phyloP scores from a whole-genome alignment of 192 early-diverging fungal genomes.

The Podila verticillata region DNA sequence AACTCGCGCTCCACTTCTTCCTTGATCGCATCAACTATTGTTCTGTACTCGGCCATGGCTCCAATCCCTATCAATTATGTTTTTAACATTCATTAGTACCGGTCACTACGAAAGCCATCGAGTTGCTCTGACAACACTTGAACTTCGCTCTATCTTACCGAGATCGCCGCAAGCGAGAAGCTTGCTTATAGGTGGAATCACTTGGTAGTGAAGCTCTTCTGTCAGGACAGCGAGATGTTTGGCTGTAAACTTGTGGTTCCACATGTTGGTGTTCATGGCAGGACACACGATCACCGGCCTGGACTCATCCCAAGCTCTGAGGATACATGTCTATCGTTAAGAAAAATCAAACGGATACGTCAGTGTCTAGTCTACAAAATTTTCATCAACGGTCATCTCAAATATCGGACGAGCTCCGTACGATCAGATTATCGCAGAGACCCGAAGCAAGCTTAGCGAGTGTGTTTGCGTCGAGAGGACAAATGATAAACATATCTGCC shows the following conservation, averaged over 20 bases:
- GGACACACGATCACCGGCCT: slow-evolving; percentile 85
- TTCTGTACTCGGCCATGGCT: slow-evolving; percentile 86
- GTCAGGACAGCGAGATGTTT: slow-evolving; percentile 70
- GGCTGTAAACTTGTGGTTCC: slow-evolving; percentile 89
- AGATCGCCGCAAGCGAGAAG: slow-evolving; percentile 91
- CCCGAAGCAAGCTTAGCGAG: slow-evolving; percentile 91
- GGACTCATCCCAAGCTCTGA: slow-evolving; percentile 87
- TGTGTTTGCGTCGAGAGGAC: slow-evolving; percentile 94
- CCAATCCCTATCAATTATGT: slow-evolving; percentile 66
- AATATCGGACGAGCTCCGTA: slow-evolving; percentile 15
- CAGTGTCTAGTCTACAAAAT: neutral
- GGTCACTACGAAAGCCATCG: no score
- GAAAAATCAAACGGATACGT: neutral
- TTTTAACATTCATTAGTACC: neutral
- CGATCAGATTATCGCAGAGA: slow-evolving; percentile 92
- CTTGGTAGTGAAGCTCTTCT: slow-evolving; percentile 63
- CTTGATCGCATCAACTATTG: slow-evolving; percentile 64
- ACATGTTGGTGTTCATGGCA: slow-evolving; percentile 99
- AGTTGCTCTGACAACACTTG: neutral
- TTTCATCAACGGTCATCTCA: no score
- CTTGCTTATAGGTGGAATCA: slow-evolving; percentile 86
- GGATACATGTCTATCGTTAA: slow-evolving; percentile 76
- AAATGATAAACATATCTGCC: slow-evolving; percentile 91
- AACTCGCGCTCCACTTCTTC: slow-evolving; percentile 12
- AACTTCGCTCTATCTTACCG: slow-evolving; percentile 53